A percentile compares a stretch with the other conserved stretches of the same genome.
phyloP scores from a whole-genome alignment of 805 yeast species.

The Sugiyamaella boreocaroliniensis region DNA sequence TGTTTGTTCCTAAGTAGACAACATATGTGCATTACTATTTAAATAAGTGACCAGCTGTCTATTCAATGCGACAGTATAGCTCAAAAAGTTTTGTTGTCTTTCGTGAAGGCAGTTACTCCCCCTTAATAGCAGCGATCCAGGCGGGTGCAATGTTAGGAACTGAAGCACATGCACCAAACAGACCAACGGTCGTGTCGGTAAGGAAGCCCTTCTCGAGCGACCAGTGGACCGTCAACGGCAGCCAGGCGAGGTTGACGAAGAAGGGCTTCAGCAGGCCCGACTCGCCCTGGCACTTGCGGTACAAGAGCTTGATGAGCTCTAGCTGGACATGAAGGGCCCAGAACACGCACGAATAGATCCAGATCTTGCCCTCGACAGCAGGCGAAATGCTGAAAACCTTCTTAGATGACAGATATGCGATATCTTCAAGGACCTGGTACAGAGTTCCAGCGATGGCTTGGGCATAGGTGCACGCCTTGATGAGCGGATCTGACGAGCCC shows the following conservation, averaged over 20 bases:
- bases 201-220: conserved; percentile 32
- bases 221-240: conserved; percentile 40
- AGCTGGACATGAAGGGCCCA: conserved; percentile 37
- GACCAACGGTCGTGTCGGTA: conserved; percentile 31
- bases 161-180: conserved; percentile 34
- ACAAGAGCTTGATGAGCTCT: conserved; percentile 27
- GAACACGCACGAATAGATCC: conserved; percentile 32
- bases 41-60: too few relatives aligned
- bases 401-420: conserved; percentile 35
- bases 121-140: conserved; percentile 12
- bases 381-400: conserved; percentile 28
- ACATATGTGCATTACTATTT: too few relatives aligned
- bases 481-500: conserved; percentile 25
- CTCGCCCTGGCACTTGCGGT: conserved; percentile 7
- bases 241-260: conserved; percentile 34
- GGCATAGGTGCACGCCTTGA: conserved; percentile 26
- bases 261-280: conserved; percentile 22
- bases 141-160: conserved; percentile 17
- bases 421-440: conserved; percentile 37
- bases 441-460: conserved; percentile 33
- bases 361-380: conserved; percentile 26
- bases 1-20: too few relatives aligned
- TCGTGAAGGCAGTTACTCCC: neutral
- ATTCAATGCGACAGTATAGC: too few relatives aligned
- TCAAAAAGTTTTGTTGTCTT: too few relatives aligned